phyloP scores from a whole-genome alignment of 768 basidiomycete species.

The Amanita rubescens region DNA sequence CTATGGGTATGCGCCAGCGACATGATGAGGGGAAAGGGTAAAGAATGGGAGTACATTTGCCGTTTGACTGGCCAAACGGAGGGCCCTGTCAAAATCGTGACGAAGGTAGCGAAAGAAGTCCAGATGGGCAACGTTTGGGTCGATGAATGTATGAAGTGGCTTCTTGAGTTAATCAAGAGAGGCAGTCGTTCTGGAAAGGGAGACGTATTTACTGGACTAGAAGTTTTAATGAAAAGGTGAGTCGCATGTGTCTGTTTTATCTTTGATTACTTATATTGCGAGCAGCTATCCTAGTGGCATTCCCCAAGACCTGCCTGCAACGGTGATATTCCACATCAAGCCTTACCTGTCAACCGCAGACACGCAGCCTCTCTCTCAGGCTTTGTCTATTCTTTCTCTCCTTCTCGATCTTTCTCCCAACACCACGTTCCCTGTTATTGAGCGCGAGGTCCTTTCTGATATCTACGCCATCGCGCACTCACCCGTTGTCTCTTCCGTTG shows the following conservation, averaged over 20 bases:
- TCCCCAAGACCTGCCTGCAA: constrained; percentile 51
- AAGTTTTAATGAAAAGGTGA: constrained; percentile 63
- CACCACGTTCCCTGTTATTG: constrained; percentile 68
- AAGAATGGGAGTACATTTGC: constrained; percentile 79
- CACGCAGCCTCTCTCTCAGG: constrained; percentile 70
- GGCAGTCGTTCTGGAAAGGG: constrained; percentile 72
- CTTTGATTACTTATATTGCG: neutral
- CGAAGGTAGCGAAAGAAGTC: constrained; percentile 73
- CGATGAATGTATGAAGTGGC: constrained; percentile 70
- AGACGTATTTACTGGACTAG: constrained; percentile 73
- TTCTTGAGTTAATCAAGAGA: constrained; percentile 66
- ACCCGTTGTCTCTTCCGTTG: constrained; percentile 65
- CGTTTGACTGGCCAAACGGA: constrained; percentile 63
- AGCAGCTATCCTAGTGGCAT: constrained; percentile 32
- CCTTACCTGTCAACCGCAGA: constrained; percentile 69
- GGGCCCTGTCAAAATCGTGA: constrained; percentile 75
- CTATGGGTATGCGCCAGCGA: constrained; percentile 86
- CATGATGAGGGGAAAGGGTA: constrained; percentile 49
- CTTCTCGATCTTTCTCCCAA: constrained; percentile 62
- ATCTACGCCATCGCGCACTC: constrained; percentile 72
- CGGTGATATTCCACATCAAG: constrained; percentile 68
- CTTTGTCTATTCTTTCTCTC: constrained; percentile 56
- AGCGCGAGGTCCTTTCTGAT: constrained; percentile 56
- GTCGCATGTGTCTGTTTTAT: constrained; percentile 8
- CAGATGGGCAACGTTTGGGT: constrained; percentile 73